Base-by-base conservation (phyloP, 768 basidiomycete species). In the Amanita jacksonii region DNA sequence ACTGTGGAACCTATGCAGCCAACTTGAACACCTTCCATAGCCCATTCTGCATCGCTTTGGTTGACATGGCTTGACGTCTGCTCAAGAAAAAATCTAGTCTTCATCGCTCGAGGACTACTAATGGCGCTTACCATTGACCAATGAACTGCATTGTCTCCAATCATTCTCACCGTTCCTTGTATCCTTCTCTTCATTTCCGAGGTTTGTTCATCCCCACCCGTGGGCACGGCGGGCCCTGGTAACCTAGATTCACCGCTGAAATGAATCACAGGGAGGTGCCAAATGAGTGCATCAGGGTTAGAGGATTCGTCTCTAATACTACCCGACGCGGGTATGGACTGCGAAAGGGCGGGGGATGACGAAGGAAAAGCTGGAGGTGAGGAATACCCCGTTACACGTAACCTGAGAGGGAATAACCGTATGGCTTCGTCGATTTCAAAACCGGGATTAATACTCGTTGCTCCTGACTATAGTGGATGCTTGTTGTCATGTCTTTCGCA, bases 11-110 rank as follows among this genome's bases (percentile, higher is more conserved):
- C 74, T 12, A 73, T 58, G 2, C 68, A 69, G 9, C 79, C 79
- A 8, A 79, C 55, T 47, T 80, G 77, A 0, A 79, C 59, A n/a
- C 67, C 73, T 48, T 80, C 77, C 9, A 66, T 70, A 1, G 62
- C 57, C 77, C 77, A 79, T 48, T 75, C 68, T 0, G 68, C 61
- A 4, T 47, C 47, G 15, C 55, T 52, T 13, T 65, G 57, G 8
- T 61, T 61, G 0, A 57, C 41, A 12, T 60, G 48, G 16, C 49
- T 56, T 3, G 67, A 64, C 1, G 56, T 25, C 38, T 39, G 15
- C 20, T 20, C 6, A 23, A 19, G n/a, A 16, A 36, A 36, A 19
- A 9, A 20, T 20, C 12, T 6, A 32, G 4, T n/a, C n/a, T n/a
- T n/a, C n/a, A n/a, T n/a, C n/a, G n/a, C n/a, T n/a, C n/a, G n/a